Base-by-base conservation (phyloP, 2,329 filamentous ascomycete species). In the Penicillium sp. region DNA sequence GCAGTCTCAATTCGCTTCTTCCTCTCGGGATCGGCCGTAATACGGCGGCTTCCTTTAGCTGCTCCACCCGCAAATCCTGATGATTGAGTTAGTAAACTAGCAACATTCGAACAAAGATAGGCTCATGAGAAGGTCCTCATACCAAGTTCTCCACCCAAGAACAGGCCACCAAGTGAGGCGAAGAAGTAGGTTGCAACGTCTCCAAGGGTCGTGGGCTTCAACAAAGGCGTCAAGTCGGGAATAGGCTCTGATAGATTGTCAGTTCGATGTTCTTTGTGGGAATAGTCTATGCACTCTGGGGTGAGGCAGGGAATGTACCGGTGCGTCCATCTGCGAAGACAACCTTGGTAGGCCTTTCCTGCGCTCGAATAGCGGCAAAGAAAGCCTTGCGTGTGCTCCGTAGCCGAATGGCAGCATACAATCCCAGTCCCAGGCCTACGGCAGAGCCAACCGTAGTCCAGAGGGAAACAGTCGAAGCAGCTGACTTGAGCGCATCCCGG, bases 141-240 rank as follows among this genome's bases (percentile, higher is more conserved):
- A 71, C 71, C 73, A 12, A 82, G 74, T 75, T 90, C 88, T 7
- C 88, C 87, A 7, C 87, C 87, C 5, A 90, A 63, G 61, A 90
- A 86, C 5, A 89, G 70, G 0, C 87, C 87, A 14, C 86, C 87
- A 0, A 83, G 69, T 0, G 83, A 82, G 49, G 89, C 86, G 68
- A 90, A 83, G 61, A 84, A 82, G 68, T 87, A 89, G 0, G 88
- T 85, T 3, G 85, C 83, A 31, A 86, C 70, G 63, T 90, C 88
- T 14, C 86, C 86, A 51, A 84, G 68, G 0, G 78, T 78, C 1
- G 83, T 84, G 0, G 87, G 88, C 47, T 82, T 80, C 42, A 90
- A 64, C 39, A 85, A 68, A 0, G 81, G 80, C 0, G 84, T 84
- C 38, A 90, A 75, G 65, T 90, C 86, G 0, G 88, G 88, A 1